phyloP scores from a whole-genome alignment of 768 basidiomycete species.

The Amylocystis lapponica region DNA sequence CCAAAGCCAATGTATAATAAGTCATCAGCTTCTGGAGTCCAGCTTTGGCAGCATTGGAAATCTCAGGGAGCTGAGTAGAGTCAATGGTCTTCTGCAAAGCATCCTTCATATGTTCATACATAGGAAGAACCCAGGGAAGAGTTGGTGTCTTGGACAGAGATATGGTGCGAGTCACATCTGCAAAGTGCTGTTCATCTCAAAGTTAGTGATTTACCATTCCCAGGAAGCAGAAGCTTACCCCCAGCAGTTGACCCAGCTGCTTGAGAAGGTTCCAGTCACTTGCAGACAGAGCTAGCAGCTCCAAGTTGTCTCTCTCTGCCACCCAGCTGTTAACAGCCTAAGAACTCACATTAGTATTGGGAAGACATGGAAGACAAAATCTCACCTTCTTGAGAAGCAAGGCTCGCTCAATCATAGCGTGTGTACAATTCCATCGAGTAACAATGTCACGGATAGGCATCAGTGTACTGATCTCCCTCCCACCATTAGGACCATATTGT shows the following conservation, averaged over 20 bases:
- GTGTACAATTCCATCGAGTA: conserved; percentile 32
- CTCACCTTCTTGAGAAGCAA: conserved; percentile 20
- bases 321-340: conserved; percentile 32
- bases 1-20: conserved; percentile 19
- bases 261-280: conserved; percentile 5
- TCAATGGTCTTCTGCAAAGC: conserved; percentile 12
- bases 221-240: background rate
- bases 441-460: conserved; percentile 29
- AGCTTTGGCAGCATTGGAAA: conserved; percentile 16
- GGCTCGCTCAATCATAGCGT: conserved; percentile 28
- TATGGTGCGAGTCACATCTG: conserved; percentile 24
- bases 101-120: conserved; percentile 23
- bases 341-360: background rate
- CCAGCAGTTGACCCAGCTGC: conserved; percentile 1
- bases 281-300: conserved; percentile 10
- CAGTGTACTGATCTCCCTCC: conserved; percentile 7
- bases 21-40: conserved; percentile 25
- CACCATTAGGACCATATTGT: background rate
- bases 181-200: conserved; percentile 23
- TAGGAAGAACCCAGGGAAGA: conserved; percentile 26
- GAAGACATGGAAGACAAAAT: background rate
- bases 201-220: background rate
- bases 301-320: conserved; percentile 7
- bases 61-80: background rate
- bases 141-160: conserved; percentile 21